Evolutionary conservation across 2,329 filamentous ascomycete genomes (phyloP), one percentile per base, ranked within the genome.

Genomic region (Phaeosphaeriaceae sp.): DNA sequence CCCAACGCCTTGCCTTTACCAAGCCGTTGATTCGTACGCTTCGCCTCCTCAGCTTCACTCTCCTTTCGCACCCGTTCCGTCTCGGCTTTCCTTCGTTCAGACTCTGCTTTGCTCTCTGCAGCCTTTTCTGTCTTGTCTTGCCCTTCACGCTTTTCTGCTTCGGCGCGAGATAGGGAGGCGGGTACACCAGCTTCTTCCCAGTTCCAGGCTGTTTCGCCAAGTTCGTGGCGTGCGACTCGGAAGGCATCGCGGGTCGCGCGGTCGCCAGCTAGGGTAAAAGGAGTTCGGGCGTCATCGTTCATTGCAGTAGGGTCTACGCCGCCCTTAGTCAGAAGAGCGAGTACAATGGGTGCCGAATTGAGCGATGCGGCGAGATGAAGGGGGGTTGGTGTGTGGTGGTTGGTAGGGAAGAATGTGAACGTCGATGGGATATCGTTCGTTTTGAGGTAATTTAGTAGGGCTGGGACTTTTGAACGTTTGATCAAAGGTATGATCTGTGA

Each of bases 221-320:
- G 79, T 66, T 95, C 89, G 26, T 84, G 82, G 6, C 94, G 88
- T 3, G 92, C 91, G 2, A 97, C 85, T 2, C 94, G 88, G 76
- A 99, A 99, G 0, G 92, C 90, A 67, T 97, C 92, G 1, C 93
- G 85, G 0, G 92, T 97, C 2, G 87, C 75, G 4, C 92, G 85
- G 69, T 97, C 92, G 34, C 93, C 91, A 1, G 90, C 86, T 1
- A 99, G 82, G 46, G 96, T 91, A 69, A 96, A 97, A 0, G 94
- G 76, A 0, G 90, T 89, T 70, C 89, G 92, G n/a, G 88, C 89
- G 54, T 97, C 91, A 20, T 72, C 64, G 33, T 73, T 72, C 66
- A 71, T 66, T 1, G 87, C 46, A 0, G 85, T 86, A 0, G 94
- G 94, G 63, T 96, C 85, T 1, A 91, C 89, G 1, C 81, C 81